phyloP scores from a whole-genome alignment of 768 basidiomycete species.

The Suillus cothurnatus region DNA sequence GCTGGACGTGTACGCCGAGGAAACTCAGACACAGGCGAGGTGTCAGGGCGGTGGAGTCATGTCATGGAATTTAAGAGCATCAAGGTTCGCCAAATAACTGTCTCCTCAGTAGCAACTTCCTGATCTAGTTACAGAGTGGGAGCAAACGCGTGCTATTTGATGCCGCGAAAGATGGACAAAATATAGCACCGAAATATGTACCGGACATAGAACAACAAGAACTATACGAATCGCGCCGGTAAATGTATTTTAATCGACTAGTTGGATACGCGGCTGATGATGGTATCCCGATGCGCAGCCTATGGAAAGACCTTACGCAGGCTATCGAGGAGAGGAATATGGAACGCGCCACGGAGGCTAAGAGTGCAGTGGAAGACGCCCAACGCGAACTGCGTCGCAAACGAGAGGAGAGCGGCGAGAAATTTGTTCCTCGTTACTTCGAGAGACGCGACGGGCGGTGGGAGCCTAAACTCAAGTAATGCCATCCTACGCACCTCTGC shows the following conservation, averaged over 20 bases:
- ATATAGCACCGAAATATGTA: constrained; percentile 81
- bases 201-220: constrained; percentile 86
- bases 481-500: constrained; percentile 15
- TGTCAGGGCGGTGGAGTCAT: constrained; percentile 90
- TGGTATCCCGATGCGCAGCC: constrained; percentile 36
- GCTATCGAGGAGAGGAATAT: constrained; percentile 90
- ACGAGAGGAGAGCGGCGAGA: constrained; percentile 73
- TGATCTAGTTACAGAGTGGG: constrained; percentile 48
- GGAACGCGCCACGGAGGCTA: constrained; percentile 91
- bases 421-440: constrained; percentile 82
- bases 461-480: constrained; percentile 78
- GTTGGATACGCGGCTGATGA: not conserved
- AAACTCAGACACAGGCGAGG: constrained; percentile 73
- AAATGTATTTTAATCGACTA: constrained; percentile 23
- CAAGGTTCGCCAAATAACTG: constrained; percentile 48
- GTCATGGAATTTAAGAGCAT: constrained; percentile 80
- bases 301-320: constrained; percentile 83
- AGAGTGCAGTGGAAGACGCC: constrained; percentile 87
- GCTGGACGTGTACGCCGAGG: constrained; percentile 74
- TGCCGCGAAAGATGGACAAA: constrained; percentile 71
- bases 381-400: constrained; percentile 80
- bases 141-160: constrained; percentile 84
- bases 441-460: constrained; percentile 75
- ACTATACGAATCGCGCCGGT: constrained; percentile 86
- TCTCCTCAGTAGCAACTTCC: not conserved